Percentiles rank a stretch among this genome's conserved stretches.
Conservation (phyloP, 768 basidiomycete genomes). For the Lentinula aciculospora region DNA sequence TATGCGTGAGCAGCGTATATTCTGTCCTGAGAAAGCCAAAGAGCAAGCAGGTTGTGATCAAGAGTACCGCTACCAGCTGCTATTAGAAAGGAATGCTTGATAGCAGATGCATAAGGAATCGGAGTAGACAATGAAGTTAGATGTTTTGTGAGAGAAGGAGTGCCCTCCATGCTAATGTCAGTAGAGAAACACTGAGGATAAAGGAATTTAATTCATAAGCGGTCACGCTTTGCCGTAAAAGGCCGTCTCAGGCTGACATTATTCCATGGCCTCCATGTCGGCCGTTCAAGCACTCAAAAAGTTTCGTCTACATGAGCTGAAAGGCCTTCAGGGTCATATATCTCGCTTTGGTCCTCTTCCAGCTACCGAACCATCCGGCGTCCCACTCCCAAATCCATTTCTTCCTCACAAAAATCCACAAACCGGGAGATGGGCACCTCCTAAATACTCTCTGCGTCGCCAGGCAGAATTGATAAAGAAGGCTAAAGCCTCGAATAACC, state of each 20-base stretch:
- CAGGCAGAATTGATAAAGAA: slow-evolving; percentile 77
- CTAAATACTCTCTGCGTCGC: slow-evolving; percentile 67
- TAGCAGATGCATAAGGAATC: slow-evolving; percentile 41
- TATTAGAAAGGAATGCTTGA: slow-evolving; percentile 52
- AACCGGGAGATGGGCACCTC: slow-evolving; percentile 61
- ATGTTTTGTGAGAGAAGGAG: slow-evolving; percentile 23
- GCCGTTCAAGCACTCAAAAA: slow-evolving; percentile 28
- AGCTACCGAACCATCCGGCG: slow-evolving; percentile 8
- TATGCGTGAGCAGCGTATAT: slow-evolving; percentile 74
- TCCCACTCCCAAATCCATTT: slow-evolving; percentile 61
- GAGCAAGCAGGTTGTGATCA: slow-evolving; percentile 37
- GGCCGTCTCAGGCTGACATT: too few relatives aligned
- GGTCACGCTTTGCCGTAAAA: neutral
- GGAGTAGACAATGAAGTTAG: slow-evolving; percentile 29
- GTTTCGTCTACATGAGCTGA: slow-evolving; percentile 42
- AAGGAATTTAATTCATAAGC: neutral
- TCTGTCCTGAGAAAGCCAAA: slow-evolving; percentile 70
- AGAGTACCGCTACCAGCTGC: slow-evolving; percentile 51
- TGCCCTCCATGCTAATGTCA: neutral
- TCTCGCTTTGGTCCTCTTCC: slow-evolving; percentile 31
- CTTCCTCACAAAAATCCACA: slow-evolving; percentile 53
- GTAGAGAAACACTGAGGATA: neutral
- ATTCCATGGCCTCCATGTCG: neutral
- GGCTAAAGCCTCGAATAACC: slow-evolving; percentile 46
- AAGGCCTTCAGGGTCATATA: slow-evolving; percentile 29